These are phyloP conservation scores for Tolypocladium sp. DNA, from an alignment of 2,329 filamentous ascomycete species.

Conservation along the genomic window DNA sequence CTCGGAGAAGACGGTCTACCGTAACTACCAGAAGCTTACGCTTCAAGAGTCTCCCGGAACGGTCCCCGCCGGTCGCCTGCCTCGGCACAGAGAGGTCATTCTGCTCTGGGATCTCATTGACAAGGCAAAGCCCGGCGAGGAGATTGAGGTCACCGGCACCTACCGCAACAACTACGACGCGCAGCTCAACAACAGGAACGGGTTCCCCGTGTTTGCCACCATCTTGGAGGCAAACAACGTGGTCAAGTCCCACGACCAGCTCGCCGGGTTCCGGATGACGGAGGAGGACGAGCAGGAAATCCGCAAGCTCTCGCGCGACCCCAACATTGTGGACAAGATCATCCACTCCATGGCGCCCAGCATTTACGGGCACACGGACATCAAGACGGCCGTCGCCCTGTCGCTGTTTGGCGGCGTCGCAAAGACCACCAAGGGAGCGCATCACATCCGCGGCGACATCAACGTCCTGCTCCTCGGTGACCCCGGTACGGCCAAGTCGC, in stretches of 20 bases:
- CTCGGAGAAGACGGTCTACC: constrained; percentile 95
- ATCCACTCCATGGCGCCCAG: constrained; percentile 90
- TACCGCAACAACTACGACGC: constrained; percentile 99
- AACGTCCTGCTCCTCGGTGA: constrained; percentile 95
- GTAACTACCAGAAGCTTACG: constrained; percentile 97
- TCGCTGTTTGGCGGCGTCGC: constrained; percentile 92
- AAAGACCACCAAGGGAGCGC: constrained; percentile 81
- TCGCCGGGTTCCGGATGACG: constrained; percentile 90
- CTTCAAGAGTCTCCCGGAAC: constrained; percentile 95
- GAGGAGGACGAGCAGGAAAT: constrained; percentile 93
- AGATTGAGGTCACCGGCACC: constrained; percentile 92
- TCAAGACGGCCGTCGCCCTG: constrained; percentile 92
- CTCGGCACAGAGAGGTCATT: constrained; percentile 87
- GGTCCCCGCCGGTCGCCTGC: constrained; percentile 88
- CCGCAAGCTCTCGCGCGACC: constrained; percentile 77
- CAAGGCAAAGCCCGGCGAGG: constrained; percentile 91
- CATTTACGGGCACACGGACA: constrained; percentile 93
- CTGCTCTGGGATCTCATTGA: constrained; percentile 96
- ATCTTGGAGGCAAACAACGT: constrained; percentile 97
- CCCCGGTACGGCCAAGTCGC: constrained; percentile 95
- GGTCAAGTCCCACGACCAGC: constrained; percentile 93
- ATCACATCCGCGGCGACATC: constrained; percentile 92
- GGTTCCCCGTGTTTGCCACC: constrained; percentile 96
- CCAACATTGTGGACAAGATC: constrained; percentile 86
- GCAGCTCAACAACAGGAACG: constrained; percentile 95